Evolutionary conservation across 768 basidiomycete genomes (phyloP).

Genomic region (Trametes sanguinea): DNA sequence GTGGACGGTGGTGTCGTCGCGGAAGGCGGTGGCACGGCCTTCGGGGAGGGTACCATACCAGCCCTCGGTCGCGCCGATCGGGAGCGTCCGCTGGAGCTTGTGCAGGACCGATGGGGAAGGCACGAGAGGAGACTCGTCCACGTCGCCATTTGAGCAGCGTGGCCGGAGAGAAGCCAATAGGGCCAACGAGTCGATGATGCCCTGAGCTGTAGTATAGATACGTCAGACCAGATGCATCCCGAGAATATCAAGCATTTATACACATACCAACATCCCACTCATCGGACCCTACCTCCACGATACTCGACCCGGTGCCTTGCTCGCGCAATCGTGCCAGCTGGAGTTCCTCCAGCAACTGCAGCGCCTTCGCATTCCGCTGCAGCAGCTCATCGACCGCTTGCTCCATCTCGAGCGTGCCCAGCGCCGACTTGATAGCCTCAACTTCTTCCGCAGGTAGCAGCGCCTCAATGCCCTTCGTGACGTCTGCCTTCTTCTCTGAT

Average conservation of each 20-base stretch:
- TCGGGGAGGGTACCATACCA: slow-evolving; percentile 77
- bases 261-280: slow-evolving; percentile 81
- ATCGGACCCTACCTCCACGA: slow-evolving; percentile 67
- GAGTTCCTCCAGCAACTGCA: slow-evolving; percentile 64
- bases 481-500: slow-evolving; percentile 29
- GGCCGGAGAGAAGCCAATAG: slow-evolving; percentile 73
- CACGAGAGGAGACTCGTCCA: slow-evolving; percentile 48
- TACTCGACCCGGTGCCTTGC: slow-evolving; percentile 44
- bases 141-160: slow-evolving; percentile 45
- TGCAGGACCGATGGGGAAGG: slow-evolving; percentile 69
- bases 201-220: slow-evolving; percentile 52
- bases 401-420: slow-evolving; percentile 67
- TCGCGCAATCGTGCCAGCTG: slow-evolving; percentile 57
- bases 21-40: slow-evolving; percentile 57
- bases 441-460: slow-evolving; percentile 60
- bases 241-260: neutral
- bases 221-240: slow-evolving; percentile 11
- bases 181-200: slow-evolving; percentile 69
- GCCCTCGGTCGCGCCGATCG: slow-evolving; percentile 56
- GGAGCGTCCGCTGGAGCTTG: slow-evolving; percentile 70
- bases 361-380: slow-evolving; percentile 61
- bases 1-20: slow-evolving; percentile 75
- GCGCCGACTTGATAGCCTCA: slow-evolving; percentile 55
- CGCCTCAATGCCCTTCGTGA: slow-evolving; percentile 49
- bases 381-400: slow-evolving; percentile 69